Evolutionary conservation across 352 stramenopile genomes (phyloP).

Genomic region (Pythium aristosporum): DNA sequence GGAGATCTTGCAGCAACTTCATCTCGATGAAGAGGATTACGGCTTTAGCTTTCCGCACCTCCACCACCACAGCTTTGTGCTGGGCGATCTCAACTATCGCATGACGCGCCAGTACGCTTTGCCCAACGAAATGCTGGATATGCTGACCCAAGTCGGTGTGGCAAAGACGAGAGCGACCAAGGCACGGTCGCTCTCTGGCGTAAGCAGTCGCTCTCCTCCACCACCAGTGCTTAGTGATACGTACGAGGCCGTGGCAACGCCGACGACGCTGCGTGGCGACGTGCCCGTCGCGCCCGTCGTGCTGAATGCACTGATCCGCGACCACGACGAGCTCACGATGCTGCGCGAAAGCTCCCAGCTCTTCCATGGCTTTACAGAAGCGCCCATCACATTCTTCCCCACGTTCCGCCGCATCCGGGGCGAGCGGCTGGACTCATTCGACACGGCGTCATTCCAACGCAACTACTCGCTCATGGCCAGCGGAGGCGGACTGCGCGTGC

Average conservation of each 20-base stretch:
- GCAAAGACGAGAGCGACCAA: conserved; percentile 6
- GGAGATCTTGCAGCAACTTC: conserved; percentile 79
- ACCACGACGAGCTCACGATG: conserved; percentile 74
- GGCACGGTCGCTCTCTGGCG: conserved; percentile 5
- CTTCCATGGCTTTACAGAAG: conserved; percentile 80
- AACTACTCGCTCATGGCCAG: conserved; percentile 70
- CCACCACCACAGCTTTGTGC: conserved; percentile 87
- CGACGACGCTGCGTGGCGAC: conserved; percentile 13
- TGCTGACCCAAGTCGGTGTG: conserved; percentile 22
- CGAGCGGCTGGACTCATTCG: conserved; percentile 35
- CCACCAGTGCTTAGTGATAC: background rate
- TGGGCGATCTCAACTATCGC: conserved; percentile 91
- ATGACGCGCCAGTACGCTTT: conserved; percentile 49
- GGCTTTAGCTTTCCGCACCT: conserved; percentile 82
- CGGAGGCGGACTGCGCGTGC: conserved; percentile 68
- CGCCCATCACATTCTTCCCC: conserved; percentile 67
- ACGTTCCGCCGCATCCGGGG: conserved; percentile 77
- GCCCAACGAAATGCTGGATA: conserved; percentile 55
- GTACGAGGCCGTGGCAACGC: conserved; percentile 19
- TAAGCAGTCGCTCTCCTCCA: background rate
- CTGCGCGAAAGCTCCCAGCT: conserved; percentile 64
- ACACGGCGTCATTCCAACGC: conserved; percentile 34
- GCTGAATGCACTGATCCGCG: conserved; percentile 43
- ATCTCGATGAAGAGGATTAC: conserved; percentile 80
- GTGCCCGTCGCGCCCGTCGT: conserved; percentile 12